These are phyloP conservation scores for Neocallimastix lanati DNA, from an alignment of 192 early-diverging fungal species.

Conservation along the genomic window DNA sequence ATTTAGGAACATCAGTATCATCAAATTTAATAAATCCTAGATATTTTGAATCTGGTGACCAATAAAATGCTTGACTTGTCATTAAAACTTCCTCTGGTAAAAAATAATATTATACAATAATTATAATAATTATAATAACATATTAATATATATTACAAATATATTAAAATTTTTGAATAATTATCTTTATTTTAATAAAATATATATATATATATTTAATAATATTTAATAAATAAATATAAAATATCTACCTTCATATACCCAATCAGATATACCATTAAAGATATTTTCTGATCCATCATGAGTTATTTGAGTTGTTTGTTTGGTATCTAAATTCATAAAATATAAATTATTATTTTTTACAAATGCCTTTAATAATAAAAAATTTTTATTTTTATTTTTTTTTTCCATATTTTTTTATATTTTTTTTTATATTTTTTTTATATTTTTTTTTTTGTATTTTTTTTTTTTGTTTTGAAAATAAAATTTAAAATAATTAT, in stretches of 20 bases:
- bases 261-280: slow-evolving; percentile 96
- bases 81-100: slow-evolving; percentile 79
- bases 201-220: no score
- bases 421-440: no score
- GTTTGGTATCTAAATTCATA: slow-evolving; percentile 27
- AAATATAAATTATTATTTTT: slow-evolving; percentile 75
- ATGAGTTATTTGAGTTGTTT: slow-evolving; percentile 57
- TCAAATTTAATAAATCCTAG: slow-evolving; percentile 75
- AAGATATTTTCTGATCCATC: slow-evolving; percentile 67
- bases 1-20: slow-evolving; percentile 64
- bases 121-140: no score
- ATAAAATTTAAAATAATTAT: neutral
- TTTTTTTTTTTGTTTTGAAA: no score
- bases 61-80: slow-evolving; percentile 55
- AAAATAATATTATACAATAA: no score
- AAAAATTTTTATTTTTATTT: no score
- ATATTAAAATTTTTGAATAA: no score
- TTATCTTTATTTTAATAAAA: no score
- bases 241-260: slow-evolving; percentile 82
- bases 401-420: no score
- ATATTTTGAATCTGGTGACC: slow-evolving; percentile 60
- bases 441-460: no score
- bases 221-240: no score
- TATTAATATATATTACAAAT: no score
- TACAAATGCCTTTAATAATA: slow-evolving; percentile 47